Base-by-base conservation (phyloP, 2,329 filamentous ascomycete species). In the Colletotrichum graminicola region DNA sequence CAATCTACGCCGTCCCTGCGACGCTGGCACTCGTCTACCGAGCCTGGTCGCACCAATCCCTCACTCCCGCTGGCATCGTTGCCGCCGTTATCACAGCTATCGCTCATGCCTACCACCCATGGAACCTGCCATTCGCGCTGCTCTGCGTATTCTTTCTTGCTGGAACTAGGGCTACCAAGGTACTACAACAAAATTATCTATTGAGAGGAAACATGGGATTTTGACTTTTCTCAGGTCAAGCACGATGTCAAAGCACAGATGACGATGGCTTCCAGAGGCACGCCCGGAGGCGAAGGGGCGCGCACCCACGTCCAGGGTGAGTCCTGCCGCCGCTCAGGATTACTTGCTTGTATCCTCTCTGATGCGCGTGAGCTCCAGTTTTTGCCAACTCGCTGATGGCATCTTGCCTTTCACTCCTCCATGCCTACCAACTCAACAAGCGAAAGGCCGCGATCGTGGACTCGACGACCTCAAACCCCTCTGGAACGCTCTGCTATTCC, bases 81-180 rank as follows among this genome's bases (percentile, higher is more conserved):
- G 76, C 76, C 10, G 77, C 78, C 51, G 76, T 77, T 36, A 75
- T 79, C 34, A 80, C 79, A 14, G 79, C 77, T n/a, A 80, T 77
- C 32, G 78, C 76, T 39, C 96, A 99, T 80, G 94, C 94, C 21
- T 83, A 95, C n/a, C 95, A 98, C 81, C 95, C 95, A 4, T 98
- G 94, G 92, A 93, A 93, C 72, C 85, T 95, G n/a, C 95, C 94
- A n/a, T 97, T 98, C 82, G 88, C 88, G 36, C 86, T 98, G 14
- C 86, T 98, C 2, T 88, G 89, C 61, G 88, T 94, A 45, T 98
- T 98, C 84, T 98, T 97, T 81, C 84, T 97, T 3, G 90, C 92
- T 5, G 96, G 94, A 1, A 97, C 93, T 1, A 86, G 90, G 62
- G 94, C 91, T 0, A 98, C 95, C 0, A 95, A 95, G 84, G 93